Conservation (phyloP, 805 yeast genomes). For the Saccharomycopsis oosterbeekiorum region DNA sequence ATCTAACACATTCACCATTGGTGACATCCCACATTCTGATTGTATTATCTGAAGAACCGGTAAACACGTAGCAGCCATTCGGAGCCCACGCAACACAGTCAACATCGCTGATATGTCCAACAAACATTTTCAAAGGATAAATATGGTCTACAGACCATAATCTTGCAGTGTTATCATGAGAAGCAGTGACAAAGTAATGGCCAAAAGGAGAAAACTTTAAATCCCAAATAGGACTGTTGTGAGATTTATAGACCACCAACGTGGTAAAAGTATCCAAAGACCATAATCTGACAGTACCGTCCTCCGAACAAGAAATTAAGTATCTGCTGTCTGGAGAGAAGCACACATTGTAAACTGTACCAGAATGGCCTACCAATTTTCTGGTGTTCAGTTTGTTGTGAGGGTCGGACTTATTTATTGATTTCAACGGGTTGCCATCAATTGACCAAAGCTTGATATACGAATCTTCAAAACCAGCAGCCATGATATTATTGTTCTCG, state of each 20-base stretch:
- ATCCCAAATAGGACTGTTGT: slow-evolving; percentile 96
- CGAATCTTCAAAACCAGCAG: slow-evolving; percentile 92
- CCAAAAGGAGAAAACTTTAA: slow-evolving; percentile 91
- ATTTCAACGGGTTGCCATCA: slow-evolving; percentile 76
- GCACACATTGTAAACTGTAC: slow-evolving; percentile 83
- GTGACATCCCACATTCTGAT: slow-evolving; percentile 97
- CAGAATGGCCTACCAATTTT: slow-evolving; percentile 78
- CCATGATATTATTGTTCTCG: slow-evolving; percentile 75
- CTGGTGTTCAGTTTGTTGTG: slow-evolving; percentile 36
- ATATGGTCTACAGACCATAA: slow-evolving; percentile 98
- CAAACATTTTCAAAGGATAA: slow-evolving; percentile 89
- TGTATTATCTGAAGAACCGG: slow-evolving; percentile 93
- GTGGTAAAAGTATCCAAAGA: slow-evolving; percentile 84
- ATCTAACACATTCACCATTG: slow-evolving; percentile 80
- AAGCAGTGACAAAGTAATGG: slow-evolving; percentile 96
- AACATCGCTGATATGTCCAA: slow-evolving; percentile 95
- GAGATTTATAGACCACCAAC: slow-evolving; percentile 91
- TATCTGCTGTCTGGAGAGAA: slow-evolving; percentile 87
- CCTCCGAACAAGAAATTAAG: slow-evolving; percentile 77
- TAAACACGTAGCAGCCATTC: slow-evolving; percentile 85
- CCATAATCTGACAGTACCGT: slow-evolving; percentile 89
- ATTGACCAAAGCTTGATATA: slow-evolving; percentile 87
- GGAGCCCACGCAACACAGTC: slow-evolving; percentile 95
- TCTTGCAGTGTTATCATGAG: slow-evolving; percentile 96
- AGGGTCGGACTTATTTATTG: slow-evolving; percentile 46